Evolutionary conservation across 495 filamentous ascomycete genomes (phyloP).

Genomic region (Lasiosphaeria miniovina): DNA sequence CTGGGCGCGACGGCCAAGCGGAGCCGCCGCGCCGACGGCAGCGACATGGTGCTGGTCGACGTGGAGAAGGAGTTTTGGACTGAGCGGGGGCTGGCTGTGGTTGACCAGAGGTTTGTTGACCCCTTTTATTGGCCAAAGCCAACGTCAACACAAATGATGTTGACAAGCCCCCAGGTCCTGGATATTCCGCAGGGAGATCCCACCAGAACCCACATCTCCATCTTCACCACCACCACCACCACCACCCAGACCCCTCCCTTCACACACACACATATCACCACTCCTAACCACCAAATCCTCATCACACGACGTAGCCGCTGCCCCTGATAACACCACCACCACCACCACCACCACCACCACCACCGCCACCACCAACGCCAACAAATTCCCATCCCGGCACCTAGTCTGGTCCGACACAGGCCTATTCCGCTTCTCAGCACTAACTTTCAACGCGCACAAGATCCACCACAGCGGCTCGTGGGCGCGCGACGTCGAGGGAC

Average conservation of each 20-base stretch:
- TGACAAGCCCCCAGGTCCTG: background rate
- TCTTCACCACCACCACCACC: no score
- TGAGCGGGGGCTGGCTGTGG: constrained; percentile 47
- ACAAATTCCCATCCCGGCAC: constrained; percentile 24
- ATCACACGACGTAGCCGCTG: no score
- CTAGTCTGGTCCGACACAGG: constrained; percentile 53
- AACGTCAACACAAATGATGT: background rate
- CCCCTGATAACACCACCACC: no score
- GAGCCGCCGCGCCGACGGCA: constrained; percentile 40
- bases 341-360: no score
- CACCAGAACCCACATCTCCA: no score
- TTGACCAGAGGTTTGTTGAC: constrained; percentile 51
- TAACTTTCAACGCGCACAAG: constrained; percentile 71
- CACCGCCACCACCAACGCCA: constrained; percentile 36
- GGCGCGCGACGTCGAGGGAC: constrained; percentile 58
- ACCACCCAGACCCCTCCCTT: no score
- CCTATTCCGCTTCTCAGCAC: constrained; percentile 68
- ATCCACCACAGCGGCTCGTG: constrained; percentile 66
- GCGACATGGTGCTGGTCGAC: constrained; percentile 63
- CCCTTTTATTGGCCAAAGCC: no score
- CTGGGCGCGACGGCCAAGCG: constrained; percentile 52
- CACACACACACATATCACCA: no score
- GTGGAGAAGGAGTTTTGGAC: constrained; percentile 59
- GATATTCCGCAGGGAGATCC: background rate
- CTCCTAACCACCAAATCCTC: no score